Base-by-base conservation (phyloP, 2,329 filamentous ascomycete genomes). In the Plectosphaerella plurivora region DNA sequence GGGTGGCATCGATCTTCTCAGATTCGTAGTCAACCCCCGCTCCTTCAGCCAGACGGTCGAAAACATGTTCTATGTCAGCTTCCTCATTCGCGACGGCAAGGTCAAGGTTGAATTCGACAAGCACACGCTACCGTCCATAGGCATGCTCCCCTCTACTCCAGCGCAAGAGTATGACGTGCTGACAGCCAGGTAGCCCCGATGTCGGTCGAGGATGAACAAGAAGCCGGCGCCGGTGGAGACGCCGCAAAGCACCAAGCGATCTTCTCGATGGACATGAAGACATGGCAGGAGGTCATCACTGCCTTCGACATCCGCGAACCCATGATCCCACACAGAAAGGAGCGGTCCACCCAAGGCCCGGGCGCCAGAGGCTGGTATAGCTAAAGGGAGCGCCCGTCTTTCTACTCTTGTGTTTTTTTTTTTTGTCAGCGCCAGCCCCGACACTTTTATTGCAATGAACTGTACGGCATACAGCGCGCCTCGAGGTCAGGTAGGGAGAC, bases 1-100 rank as follows among this genome's bases (percentile, higher is more conserved):
- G 2, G 86, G 85, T 1, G 89, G 89, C 15, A 81, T 96, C 4
- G 84, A 89, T 48, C 71, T 97, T 12, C 87, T 97, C 67, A 84
- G 88, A 50, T 97, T 97, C 60, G 89, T 91, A 41, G 81, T 97
- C 57, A 96, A 99, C 61, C 94, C 94, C 1, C 75, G 75, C 39
- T 96, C 91, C 1, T 99, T 97, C 62, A 90, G 90, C 0, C 94
- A 99, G 69, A 96, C 91, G 0, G 86, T 99, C 7, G 94, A 99
- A 67, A 99, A 99, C 62, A 77, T 99, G 61, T 99, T 99, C 69
- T 97, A 97, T 66, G 83, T 96, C 60, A 95, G 90, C 65, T 99
- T 99, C 64, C 73, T 99, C 55, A 91, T 97, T 54, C 84, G 89
- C 53, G 94, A 99, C 69, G 91, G 91, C 11, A 83, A 81, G 54